Evolutionary conservation across 2,329 filamentous ascomycete genomes (phyloP).

Genomic region (Alternaria arbusti): DNA sequence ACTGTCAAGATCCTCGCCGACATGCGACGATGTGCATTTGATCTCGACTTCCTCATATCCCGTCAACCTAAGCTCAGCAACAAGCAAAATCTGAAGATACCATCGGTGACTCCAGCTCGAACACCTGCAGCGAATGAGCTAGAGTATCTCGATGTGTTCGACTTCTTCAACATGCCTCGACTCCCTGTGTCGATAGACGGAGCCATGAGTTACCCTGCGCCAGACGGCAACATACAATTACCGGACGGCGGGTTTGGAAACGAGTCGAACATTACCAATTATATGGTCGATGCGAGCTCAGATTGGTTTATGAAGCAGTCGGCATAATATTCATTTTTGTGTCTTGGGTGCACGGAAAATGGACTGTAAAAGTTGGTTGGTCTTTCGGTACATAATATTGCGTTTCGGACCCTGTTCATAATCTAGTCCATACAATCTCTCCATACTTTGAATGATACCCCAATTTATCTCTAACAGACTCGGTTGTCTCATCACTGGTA

Average conservation of each 20-base stretch:
- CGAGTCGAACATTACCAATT: constrained; percentile 80
- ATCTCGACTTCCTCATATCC: constrained; percentile 87
- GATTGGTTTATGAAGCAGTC: constrained; percentile 68
- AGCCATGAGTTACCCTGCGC: constrained; percentile 35
- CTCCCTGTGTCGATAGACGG: constrained; percentile 58
- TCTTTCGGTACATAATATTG: background rate
- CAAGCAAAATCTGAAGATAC: constrained; percentile 40
- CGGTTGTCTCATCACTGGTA: background rate
- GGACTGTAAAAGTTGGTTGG: background rate
- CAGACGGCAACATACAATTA: constrained; percentile 35
- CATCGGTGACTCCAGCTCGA: constrained; percentile 62
- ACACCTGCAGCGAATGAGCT: constrained; percentile 81
- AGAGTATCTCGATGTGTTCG: constrained; percentile 90
- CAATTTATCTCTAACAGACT: background rate
- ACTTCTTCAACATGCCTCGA: constrained; percentile 90
- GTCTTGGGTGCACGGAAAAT: background rate
- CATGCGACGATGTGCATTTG: constrained; percentile 89
- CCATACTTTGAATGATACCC: constrained; percentile 3
- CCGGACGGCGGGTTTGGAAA: constrained; percentile 52
- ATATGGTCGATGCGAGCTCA: constrained; percentile 74
- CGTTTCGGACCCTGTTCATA: background rate
- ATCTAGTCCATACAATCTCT: background rate
- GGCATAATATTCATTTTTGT: constrained; percentile 1
- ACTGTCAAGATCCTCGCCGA: constrained; percentile 87
- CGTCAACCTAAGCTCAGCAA: constrained; percentile 66